Percentiles rank a stretch among this genome's conserved stretches.
These are phyloP conservation scores for Spathaspora sp. DNA, from an alignment of 805 yeast species.

Conservation along the genomic window DNA sequence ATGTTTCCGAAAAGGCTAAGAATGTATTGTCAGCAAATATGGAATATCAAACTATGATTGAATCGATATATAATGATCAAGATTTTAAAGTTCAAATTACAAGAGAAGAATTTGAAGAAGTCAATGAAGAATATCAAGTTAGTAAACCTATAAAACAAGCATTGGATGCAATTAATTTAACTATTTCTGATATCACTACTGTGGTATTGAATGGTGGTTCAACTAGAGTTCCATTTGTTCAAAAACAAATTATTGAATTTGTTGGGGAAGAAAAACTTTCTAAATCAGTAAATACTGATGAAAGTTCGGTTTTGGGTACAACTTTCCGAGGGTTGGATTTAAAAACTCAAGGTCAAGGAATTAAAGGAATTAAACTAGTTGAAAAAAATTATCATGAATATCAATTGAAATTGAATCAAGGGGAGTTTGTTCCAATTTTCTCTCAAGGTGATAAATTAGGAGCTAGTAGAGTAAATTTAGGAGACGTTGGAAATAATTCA, in stretches of 20 bases:
- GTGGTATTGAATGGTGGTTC: conserved; percentile 88
- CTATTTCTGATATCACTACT: conserved; percentile 46
- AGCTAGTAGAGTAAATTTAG: conserved; percentile 32
- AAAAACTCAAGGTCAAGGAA: conserved; percentile 63
- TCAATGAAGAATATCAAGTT: conserved; percentile 43
- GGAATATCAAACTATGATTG: conserved; percentile 76
- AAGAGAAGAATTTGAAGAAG: conserved; percentile 77
- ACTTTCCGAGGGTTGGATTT: conserved; percentile 74
- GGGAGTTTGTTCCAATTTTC: conserved; percentile 32
- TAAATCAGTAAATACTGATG: conserved; percentile 92
- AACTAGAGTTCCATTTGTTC: conserved; percentile 85
- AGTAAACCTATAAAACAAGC: conserved; percentile 54
- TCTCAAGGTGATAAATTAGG: conserved; percentile 42
- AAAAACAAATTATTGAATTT: conserved; percentile 50
- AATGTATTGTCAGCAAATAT: conserved; percentile 80
- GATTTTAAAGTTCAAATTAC: conserved; percentile 70
- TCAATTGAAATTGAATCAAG: conserved; percentile 20
- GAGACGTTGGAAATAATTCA: conserved; percentile 24
- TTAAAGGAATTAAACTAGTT: conserved; percentile 52
- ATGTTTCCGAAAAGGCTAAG: conserved; percentile 87
- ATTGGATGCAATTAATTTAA: conserved; percentile 27
- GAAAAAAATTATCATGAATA: conserved; percentile 52
- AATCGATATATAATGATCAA: conserved; percentile 65
- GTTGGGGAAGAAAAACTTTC: conserved; percentile 62
- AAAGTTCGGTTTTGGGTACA: conserved; percentile 87